phyloP scores from a whole-genome alignment of 83 land plant species.

The Diphasiastrum complanatum region DNA sequence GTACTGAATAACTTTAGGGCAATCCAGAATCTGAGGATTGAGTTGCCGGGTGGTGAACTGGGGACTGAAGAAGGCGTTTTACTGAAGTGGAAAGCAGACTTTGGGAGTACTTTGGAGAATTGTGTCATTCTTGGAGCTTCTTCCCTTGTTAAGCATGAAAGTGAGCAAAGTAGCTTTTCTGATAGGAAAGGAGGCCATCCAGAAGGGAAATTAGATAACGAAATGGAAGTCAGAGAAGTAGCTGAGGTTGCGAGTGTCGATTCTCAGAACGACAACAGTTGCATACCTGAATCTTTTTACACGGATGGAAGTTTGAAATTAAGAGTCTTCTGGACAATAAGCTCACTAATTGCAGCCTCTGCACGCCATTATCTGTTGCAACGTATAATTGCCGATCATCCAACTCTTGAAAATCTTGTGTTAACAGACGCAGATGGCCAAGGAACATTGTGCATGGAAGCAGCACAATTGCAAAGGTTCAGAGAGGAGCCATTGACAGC shows the following conservation, averaged over 20 bases:
- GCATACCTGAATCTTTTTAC: conserved; percentile 12
- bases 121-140: conserved; percentile 15
- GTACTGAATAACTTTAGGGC: conserved; percentile 3
- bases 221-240: background rate
- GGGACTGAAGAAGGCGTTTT: conserved; percentile 7
- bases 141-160: conserved; percentile 1
- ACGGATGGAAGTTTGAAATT: conserved; percentile 13
- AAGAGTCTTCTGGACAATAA: conserved; percentile 17
- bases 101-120: conserved; percentile 14
- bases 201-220: background rate
- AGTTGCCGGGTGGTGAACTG: conserved; percentile 17
- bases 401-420: conserved; percentile 2
- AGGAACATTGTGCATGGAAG: conserved; percentile 14
- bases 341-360: conserved; percentile 20
- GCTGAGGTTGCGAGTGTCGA: background rate
- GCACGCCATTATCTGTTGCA: conserved; percentile 18
- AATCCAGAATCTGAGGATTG: background rate
- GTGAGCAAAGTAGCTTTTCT: no score
- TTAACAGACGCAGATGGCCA: conserved; percentile 18
- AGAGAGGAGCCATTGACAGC: background rate
- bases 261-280: background rate
- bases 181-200: background rate
- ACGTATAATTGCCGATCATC: conserved; percentile 15
- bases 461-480: conserved; percentile 1
- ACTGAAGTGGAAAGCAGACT: conserved; percentile 20